phyloP scores from a whole-genome alignment of 1,139 yeast species.

The Candida sp. region DNA sequence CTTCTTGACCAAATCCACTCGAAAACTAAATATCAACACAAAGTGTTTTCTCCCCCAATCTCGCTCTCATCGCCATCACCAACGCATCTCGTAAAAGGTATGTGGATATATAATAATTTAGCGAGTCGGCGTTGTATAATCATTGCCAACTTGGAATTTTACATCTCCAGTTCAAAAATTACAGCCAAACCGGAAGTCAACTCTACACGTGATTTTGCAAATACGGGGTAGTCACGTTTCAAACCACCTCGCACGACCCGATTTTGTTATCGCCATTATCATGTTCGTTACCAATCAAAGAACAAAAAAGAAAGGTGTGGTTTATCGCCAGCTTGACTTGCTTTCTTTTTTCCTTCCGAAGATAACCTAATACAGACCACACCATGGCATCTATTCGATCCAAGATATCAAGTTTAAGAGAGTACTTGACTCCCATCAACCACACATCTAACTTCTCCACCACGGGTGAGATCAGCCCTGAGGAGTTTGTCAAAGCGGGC shows the following conservation, averaged over 20 bases:
- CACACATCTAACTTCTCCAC: constrained; percentile 80
- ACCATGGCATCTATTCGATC: constrained; percentile 55
- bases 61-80: no score
- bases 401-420: constrained; percentile 83
- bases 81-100: no score
- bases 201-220: not conserved
- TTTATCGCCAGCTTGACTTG: no score
- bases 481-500: constrained; percentile 92
- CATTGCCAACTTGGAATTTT: no score
- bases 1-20: no score
- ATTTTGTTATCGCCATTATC: not conserved
- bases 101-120: no score
- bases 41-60: no score
- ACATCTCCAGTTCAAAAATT: no score
- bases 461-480: constrained; percentile 95
- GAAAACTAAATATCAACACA: no score
- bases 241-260: not conserved
- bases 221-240: not conserved
- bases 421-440: constrained; percentile 89
- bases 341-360: not conserved
- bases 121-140: not conserved
- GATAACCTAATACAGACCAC: no score
- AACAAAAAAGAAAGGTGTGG: not conserved
- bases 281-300: not conserved
- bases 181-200: not conserved